phyloP scores from a whole-genome alignment of 129 eudicot species.

The Calendula officinalis region DNA sequence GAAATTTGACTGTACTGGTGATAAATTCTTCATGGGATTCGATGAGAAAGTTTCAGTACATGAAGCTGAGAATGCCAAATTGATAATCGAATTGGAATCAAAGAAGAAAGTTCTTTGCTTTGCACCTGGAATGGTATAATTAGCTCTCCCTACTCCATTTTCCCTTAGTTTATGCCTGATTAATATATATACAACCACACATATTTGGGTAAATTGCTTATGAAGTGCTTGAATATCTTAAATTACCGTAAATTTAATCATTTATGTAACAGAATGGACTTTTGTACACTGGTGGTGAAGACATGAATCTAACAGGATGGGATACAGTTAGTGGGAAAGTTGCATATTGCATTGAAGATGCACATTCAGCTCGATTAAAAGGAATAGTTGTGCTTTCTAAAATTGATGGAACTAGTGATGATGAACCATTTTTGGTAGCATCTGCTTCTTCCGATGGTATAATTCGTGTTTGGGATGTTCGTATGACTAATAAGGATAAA shows the following conservation, averaged over 20 bases:
- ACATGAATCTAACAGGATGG: conserved; percentile 78
- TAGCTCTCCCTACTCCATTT: background rate
- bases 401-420: conserved; percentile 39
- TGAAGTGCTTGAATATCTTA: background rate
- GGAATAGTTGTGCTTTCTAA: conserved; percentile 73
- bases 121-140: conserved; percentile 51
- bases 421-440: conserved; percentile 64
- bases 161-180: background rate
- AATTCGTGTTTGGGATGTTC: conserved; percentile 86
- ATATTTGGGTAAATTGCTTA: too few species aligned
- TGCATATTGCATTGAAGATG: conserved; percentile 75
- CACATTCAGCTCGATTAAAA: conserved; percentile 84
- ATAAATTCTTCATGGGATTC: conserved; percentile 59
- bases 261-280: conserved; percentile 56
- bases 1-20: conserved; percentile 49
- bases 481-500: conserved; percentile 46
- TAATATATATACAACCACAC: too few species aligned
- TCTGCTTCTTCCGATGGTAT: conserved; percentile 95
- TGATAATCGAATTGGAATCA: conserved; percentile 51
- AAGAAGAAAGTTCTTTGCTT: conserved; percentile 69
- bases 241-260: background rate
- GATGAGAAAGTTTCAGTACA: conserved; percentile 78
- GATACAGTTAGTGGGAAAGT: conserved; percentile 67
- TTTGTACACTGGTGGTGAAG: conserved; percentile 90
- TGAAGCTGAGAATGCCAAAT: conserved; percentile 68